phyloP scores from a whole-genome alignment of 2,329 filamentous ascomycete genomes.

The Stachybotrys elegans region DNA sequence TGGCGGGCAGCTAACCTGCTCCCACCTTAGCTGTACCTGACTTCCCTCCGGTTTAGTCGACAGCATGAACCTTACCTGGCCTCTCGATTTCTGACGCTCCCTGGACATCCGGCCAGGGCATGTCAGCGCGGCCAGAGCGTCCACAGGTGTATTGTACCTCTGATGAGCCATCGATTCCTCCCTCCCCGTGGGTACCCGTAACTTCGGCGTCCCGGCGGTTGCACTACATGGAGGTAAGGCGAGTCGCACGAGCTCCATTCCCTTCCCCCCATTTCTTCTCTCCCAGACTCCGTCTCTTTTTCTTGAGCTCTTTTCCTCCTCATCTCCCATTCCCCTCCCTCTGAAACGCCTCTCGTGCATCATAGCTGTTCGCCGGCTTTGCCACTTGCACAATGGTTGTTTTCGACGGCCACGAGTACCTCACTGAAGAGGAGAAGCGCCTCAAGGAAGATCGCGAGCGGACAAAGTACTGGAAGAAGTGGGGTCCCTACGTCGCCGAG shows the following conservation, averaged over 20 bases:
- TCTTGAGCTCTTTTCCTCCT: constrained; percentile 5
- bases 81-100: too few relatives aligned
- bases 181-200: too few relatives aligned
- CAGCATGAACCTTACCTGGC: too few relatives aligned
- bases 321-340: constrained; percentile 8
- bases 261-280: constrained; percentile 3
- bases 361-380: constrained; percentile 8
- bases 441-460: constrained; percentile 80
- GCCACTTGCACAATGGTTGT: constrained; percentile 66
- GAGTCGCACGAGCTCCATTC: background rate
- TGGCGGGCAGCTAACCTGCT: too few relatives aligned
- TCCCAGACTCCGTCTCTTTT: background rate
- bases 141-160: too few relatives aligned
- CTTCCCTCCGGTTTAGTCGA: too few relatives aligned
- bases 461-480: constrained; percentile 95
- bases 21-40: too few relatives aligned
- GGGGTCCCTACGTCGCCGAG: constrained; percentile 91
- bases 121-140: too few relatives aligned
- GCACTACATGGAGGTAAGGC: too few relatives aligned
- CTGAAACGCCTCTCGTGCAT: background rate
- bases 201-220: too few relatives aligned
- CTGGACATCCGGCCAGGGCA: too few relatives aligned
- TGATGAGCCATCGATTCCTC: too few relatives aligned
- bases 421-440: constrained; percentile 86
- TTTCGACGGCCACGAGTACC: constrained; percentile 80